A percentile compares a stretch with the other conserved stretches of the same genome.
Conservation (phyloP, 495 filamentous ascomycete species). For the Xylaria acuta region DNA sequence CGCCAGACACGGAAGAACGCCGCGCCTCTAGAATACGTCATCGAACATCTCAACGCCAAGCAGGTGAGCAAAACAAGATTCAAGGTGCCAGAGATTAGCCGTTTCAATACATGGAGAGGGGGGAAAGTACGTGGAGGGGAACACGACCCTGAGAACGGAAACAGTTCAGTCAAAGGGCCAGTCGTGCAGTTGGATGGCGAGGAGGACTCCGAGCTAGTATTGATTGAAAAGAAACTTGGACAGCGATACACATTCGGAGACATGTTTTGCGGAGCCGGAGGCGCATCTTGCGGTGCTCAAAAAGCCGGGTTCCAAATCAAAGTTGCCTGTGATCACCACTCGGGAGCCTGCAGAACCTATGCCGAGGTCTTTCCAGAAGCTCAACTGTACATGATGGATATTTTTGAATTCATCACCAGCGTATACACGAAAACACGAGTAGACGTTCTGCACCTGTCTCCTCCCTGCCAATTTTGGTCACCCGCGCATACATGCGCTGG, state of each 20-base stretch:
- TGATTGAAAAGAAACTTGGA: constrained; percentile 32
- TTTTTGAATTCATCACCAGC: constrained; percentile 54
- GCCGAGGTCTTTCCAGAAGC: constrained; percentile 62
- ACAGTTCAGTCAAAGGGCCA: not conserved
- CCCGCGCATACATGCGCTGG: constrained; percentile 72
- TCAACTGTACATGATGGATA: constrained; percentile 49
- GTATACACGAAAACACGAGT: constrained; percentile 44
- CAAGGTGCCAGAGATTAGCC: constrained; percentile 22
- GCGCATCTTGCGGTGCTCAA: constrained; percentile 71
- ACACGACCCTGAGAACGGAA: constrained; percentile 24
- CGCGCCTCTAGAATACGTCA: constrained; percentile 41
- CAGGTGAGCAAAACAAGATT: constrained; percentile 38
- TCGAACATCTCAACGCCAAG: constrained; percentile 34
- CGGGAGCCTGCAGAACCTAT: constrained; percentile 63
- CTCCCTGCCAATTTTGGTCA: constrained; percentile 85
- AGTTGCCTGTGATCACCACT: constrained; percentile 69
- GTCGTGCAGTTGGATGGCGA: constrained; percentile 15
- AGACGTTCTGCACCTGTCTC: constrained; percentile 81
- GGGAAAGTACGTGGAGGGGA: constrained; percentile 47
- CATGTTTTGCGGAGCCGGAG: constrained; percentile 78
- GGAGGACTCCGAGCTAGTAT: constrained; percentile 1
- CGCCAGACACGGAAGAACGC: not conserved
- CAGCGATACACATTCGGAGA: constrained; percentile 71
- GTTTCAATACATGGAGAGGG: constrained; percentile 48
- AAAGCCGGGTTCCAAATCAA: constrained; percentile 64